A percentile compares a stretch with the other conserved stretches of the same genome.
Evolutionary conservation across 495 filamentous ascomycete species (phyloP).

Genomic region (Saxispiralis lemnorum): DNA sequence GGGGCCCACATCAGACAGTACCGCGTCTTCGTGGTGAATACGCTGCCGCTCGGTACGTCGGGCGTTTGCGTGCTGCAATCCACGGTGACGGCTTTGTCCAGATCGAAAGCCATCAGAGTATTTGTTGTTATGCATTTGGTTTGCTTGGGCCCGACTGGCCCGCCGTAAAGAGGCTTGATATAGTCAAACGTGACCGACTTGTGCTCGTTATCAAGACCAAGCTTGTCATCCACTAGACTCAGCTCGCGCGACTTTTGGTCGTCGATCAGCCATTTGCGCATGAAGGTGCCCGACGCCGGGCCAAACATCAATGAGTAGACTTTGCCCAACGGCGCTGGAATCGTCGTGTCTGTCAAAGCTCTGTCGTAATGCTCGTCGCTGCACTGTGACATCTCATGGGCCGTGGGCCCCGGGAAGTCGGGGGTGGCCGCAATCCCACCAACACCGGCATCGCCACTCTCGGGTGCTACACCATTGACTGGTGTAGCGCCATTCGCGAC

Average conservation of each 20-base stretch:
- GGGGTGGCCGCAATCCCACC: constrained; percentile 30
- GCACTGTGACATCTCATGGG: constrained; percentile 71
- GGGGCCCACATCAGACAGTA: constrained; percentile 89
- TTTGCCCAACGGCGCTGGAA: constrained; percentile 80
- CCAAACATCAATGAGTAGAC: constrained; percentile 81
- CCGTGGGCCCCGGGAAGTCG: constrained; percentile 77
- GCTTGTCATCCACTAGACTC: constrained; percentile 62
- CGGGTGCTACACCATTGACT: constrained; percentile 3
- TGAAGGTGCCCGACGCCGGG: constrained; percentile 54
- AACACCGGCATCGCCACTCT: constrained; percentile 36
- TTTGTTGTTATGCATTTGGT: constrained; percentile 89
- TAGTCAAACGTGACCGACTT: constrained; percentile 64
- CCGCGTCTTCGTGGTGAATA: constrained; percentile 79
- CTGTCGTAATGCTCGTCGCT: constrained; percentile 63
- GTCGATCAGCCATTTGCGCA: constrained; percentile 65
- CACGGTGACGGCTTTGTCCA: constrained; percentile 69
- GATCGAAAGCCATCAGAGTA: constrained; percentile 59
- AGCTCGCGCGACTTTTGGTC: constrained; percentile 84
- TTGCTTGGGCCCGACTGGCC: constrained; percentile 71
- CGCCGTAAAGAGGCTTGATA: constrained; percentile 70
- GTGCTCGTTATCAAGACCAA: constrained; percentile 53
- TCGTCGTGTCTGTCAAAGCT: constrained; percentile 63
- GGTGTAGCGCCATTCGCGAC: constrained; percentile 27
- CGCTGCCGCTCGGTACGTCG: constrained; percentile 85
- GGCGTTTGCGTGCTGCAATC: constrained; percentile 62